Base-by-base conservation (phyloP, 352 stramenopile genomes). In the Globisporangium alternatum region DNA sequence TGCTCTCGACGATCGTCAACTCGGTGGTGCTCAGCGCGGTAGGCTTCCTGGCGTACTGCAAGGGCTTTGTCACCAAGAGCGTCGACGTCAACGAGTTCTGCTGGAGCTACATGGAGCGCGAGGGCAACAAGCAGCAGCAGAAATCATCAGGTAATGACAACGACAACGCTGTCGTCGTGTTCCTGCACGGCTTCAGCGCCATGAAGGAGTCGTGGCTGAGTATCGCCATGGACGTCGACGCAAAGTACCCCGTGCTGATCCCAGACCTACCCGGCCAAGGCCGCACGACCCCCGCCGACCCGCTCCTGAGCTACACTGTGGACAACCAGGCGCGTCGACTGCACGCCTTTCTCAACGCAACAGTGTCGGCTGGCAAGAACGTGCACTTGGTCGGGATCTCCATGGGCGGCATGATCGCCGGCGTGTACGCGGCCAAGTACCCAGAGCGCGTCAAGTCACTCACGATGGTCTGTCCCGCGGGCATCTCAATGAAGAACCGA, bases 341-440 rank as follows among this genome's bases (percentile, higher is more conserved):
- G 52, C 72, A 90, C 56, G 56, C 74, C 35, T 91, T 93, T 51
- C 64, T 93, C 8, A 62, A 85, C 28, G 72, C 70, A 22, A 76
- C 82, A 19, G 66, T 93, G 22, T 60, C 71, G 2, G 22, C 66
- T 19, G 67, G 78, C 56, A 77, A 78, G 56, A 86, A 86, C 62
- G 71, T 93, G 25, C 83, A 93, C 55, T 49, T 93, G 5, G 69
- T 91, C 17, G 83, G 83, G 8, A 89, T 78, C 66, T 90, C 80
- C 52, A 91, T 93, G 84, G 84, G 84, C 58, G 84, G 80, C 15
- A 88, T 93, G 80, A 70, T 93, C 48, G 78, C 80, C 0, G 84
- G 84, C 17, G 73, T 86, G 21, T 93, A 89, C 62, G 72, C 84
- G 2, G 80, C 81, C 13, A 70, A 77, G 60, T 87, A 89, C 60